These are phyloP conservation scores for Suhomyces pyralidae DNA, from an alignment of 805 yeast species.

Conservation along the genomic window DNA sequence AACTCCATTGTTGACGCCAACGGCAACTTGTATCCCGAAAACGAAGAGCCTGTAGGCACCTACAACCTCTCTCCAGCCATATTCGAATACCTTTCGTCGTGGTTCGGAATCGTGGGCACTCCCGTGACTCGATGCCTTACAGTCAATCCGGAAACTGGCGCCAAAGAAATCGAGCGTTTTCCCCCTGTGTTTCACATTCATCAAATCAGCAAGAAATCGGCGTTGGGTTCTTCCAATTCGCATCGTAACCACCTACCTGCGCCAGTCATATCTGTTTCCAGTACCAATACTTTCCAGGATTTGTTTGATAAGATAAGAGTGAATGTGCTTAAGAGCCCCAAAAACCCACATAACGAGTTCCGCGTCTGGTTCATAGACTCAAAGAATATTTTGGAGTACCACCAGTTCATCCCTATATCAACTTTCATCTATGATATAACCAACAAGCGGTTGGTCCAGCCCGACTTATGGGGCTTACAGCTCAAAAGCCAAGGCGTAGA, in stretches of 20 bases:
- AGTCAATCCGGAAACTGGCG: constrained; percentile 23
- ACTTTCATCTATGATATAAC: constrained; percentile 28
- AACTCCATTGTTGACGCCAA: constrained; percentile 40
- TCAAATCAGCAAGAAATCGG: constrained; percentile 21
- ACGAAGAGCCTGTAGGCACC: constrained; percentile 17
- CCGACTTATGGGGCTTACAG: constrained; percentile 17
- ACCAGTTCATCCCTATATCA: constrained; percentile 20
- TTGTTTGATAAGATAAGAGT: constrained; percentile 26
- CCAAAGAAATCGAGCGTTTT: constrained; percentile 29
- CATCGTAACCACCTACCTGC: constrained; percentile 1
- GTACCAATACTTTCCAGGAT: constrained; percentile 33
- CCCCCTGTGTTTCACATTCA: constrained; percentile 39
- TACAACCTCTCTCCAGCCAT: constrained; percentile 40
- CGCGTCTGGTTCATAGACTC: constrained; percentile 39
- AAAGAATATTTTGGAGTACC: constrained; percentile 19
- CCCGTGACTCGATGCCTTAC: constrained; percentile 33
- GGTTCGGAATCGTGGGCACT: constrained; percentile 52
- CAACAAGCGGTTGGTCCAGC: constrained; percentile 27
- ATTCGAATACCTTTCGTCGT: constrained; percentile 43
- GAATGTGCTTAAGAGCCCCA: constrained; percentile 18
- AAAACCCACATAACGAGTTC: constrained; percentile 13
- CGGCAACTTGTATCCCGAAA: constrained; percentile 39
- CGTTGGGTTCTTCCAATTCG: not conserved
- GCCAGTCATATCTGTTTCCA: constrained; percentile 24
- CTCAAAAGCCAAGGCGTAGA: constrained; percentile 29